phyloP scores from a whole-genome alignment of 2,329 filamentous ascomycete genomes.

The Monosporascus sp. region DNA sequence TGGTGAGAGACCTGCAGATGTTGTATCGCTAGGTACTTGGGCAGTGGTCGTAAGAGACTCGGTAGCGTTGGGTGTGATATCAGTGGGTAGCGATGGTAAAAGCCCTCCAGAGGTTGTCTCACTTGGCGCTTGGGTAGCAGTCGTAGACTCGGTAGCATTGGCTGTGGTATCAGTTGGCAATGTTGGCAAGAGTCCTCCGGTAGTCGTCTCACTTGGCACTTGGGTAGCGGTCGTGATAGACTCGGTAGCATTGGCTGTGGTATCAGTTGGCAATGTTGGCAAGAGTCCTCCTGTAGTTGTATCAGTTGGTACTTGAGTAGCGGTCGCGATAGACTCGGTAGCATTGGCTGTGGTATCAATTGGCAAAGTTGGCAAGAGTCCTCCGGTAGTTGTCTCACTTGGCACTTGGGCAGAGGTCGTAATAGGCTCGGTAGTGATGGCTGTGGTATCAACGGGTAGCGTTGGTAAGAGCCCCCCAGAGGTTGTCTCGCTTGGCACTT shows the following conservation, averaged over 20 bases:
- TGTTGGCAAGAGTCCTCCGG: neutral
- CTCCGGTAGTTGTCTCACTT: neutral
- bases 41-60: conserved; percentile 2
- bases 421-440: conserved; percentile 6
- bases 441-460: neutral
- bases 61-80: conserved; percentile 3
- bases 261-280: neutral
- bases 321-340: neutral
- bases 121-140: neutral
- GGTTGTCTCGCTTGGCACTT: neutral
- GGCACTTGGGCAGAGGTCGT: neutral
- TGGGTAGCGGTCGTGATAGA: neutral
- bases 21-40: too few species aligned
- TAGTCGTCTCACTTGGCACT: neutral
- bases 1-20: neutral
- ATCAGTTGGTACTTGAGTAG: too few species aligned
- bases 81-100: neutral
- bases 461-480: neutral
- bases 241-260: neutral
- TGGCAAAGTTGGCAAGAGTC: neutral
- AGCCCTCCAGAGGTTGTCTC: neutral
- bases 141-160: conserved; percentile 1
- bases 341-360: neutral
- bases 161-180: neutral
- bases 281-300: neutral